A percentile compares a stretch with the other conserved stretches of the same genome.
Conservation (phyloP, 495 filamentous ascomycete species). For the Aspergillus sparsus region DNA sequence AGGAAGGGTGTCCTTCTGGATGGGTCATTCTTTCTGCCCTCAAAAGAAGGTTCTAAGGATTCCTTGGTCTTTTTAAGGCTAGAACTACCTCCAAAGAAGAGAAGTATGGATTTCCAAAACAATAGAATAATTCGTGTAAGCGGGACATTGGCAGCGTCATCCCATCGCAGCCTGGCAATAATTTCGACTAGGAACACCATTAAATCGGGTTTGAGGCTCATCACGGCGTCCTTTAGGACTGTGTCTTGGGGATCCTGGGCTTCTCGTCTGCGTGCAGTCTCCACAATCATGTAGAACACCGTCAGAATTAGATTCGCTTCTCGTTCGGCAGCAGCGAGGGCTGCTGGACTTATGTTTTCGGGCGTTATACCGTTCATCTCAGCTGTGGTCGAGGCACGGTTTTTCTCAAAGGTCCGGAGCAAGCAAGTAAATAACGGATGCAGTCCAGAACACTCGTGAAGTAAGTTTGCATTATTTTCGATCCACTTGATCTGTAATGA, state of each 20-base stretch:
- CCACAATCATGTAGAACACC: slow-evolving; percentile 70
- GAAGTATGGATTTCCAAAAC: slow-evolving; percentile 86
- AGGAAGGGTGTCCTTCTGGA: slow-evolving; percentile 59
- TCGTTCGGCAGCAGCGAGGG: slow-evolving; percentile 43
- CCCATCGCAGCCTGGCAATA: slow-evolving; percentile 81
- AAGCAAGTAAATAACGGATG: slow-evolving; percentile 61
- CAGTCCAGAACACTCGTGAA: slow-evolving; percentile 62
- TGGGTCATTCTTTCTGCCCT: slow-evolving; percentile 35
- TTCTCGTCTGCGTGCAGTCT: slow-evolving; percentile 59
- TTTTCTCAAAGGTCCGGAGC: slow-evolving; percentile 57
- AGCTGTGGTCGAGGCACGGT: slow-evolving; percentile 28
- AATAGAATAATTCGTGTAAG: slow-evolving; percentile 72
- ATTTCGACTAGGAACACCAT: slow-evolving; percentile 73
- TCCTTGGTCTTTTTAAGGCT: slow-evolving; percentile 74
- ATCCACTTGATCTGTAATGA: slow-evolving; percentile 71
- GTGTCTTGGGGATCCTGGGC: slow-evolving; percentile 27
- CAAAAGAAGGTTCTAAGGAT: slow-evolving; percentile 43
- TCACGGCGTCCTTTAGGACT: slow-evolving; percentile 40
- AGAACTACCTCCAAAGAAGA: slow-evolving; percentile 75
- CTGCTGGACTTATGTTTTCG: slow-evolving; percentile 34
- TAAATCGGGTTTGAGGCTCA: slow-evolving; percentile 62
- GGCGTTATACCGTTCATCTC: slow-evolving; percentile 37
- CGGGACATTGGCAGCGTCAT: slow-evolving; percentile 69
- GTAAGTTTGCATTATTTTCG: slow-evolving; percentile 58
- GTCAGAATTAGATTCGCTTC: slow-evolving; percentile 58